phyloP scores from a whole-genome alignment of 75 land plant species.

The Chamaecyparis obtusa region DNA sequence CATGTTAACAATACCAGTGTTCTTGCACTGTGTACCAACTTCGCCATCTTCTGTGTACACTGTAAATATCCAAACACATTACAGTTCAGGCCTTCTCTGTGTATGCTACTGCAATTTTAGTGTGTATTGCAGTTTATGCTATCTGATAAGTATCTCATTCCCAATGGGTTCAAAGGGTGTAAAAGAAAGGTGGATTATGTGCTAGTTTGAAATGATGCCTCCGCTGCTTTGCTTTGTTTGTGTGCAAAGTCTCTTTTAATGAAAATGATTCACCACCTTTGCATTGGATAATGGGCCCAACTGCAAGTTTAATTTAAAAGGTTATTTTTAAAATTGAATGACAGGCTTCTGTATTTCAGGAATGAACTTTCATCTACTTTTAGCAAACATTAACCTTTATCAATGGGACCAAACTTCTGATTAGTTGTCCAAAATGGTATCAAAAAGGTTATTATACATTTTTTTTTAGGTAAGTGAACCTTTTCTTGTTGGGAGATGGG shows the following conservation, averaged over 20 bases:
- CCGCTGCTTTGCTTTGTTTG: neutral
- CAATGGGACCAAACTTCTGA: neutral
- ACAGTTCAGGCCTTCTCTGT: neutral
- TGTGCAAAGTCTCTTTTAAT: neutral
- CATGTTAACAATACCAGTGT: neutral
- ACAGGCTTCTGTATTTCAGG: neutral
- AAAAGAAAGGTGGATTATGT: neutral
- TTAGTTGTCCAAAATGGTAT: neutral
- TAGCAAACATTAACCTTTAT: neutral
- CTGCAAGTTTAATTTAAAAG: neutral
- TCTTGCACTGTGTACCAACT: neutral
- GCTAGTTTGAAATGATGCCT: neutral
- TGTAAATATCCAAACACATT: neutral
- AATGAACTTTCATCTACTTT: neutral
- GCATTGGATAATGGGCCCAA: neutral
- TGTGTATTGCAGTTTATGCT: neutral
- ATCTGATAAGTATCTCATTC: neutral
- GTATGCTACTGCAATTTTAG: neutral
- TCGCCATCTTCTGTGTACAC: neutral
- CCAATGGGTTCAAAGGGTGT: neutral
- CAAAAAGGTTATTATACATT: neutral
- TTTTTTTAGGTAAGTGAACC: neutral
- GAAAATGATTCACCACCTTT: slow-evolving; percentile 1
- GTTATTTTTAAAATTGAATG: neutral
- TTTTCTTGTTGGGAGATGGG: neutral